Evolutionary conservation across 2,329 filamentous ascomycete species (phyloP), one percentile per base, ranked within the genome.

Genomic region (Calonectria multiphialidica): DNA sequence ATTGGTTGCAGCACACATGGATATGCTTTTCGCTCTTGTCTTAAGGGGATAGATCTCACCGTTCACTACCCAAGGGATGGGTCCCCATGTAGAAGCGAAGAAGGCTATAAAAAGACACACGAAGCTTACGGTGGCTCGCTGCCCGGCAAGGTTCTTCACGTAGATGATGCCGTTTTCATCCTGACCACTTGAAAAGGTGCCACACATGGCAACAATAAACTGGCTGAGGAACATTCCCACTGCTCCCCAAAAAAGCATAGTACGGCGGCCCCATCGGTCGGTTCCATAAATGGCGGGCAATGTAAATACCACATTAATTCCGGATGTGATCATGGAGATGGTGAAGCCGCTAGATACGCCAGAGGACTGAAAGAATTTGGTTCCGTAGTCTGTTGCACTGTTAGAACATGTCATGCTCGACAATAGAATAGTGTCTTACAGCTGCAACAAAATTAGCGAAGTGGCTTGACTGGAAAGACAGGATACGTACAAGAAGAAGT

Each of bases 81-180:
- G 94, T 66, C 95, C 95, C 95, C 95, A 98, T 75, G 95, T 98
- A 71, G 90, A 92, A 72, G 95, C 95, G 83, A 98, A 98, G 89
- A 93, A 96, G 90, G 95, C 95, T 88, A 98, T 96, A 89, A 95
- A 97, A 87, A 98, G 92, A 86, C 92, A 93, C 81, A 97, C 97
- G 87, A 97, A 97, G 73, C 94, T 91, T 76, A 98, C 95, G 3
- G 12, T 21, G 9, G 61, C 61, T 1, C 12, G 30, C n/a, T 50
- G 30, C 1, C 37, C 37, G 10, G 37, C 37, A 13, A 40, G 37
- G 37, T 15, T 90, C 75, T 84, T 85, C 18, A 89, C 88, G 62
- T 85, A 81, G 71, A 86, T 85, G 21, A 81, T 83, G 9, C 89
- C 90, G 16, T 77, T 74, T 23, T 76, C 68, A 62, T 85, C 81